Evolutionary conservation across 805 yeast genomes (phyloP), one percentile per base, ranked within the genome.

Genomic region (Kodamaea laetipori): DNA sequence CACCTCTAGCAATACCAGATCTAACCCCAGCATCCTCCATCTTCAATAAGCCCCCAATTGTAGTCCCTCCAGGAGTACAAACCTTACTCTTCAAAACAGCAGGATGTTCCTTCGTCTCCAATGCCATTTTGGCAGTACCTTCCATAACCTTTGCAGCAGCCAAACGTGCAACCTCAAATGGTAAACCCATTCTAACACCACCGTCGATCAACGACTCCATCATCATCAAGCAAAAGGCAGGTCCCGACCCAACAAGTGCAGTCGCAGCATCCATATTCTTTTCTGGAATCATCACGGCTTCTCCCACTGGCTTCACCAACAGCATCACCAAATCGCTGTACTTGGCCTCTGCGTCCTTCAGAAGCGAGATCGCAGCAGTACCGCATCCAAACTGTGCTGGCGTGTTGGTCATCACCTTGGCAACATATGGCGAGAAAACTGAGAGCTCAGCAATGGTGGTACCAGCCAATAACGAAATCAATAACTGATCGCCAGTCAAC

Each of bases 51-150:
- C 99, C 99, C 7, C 96, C 96, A 61, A 94, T 94, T 3, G 99
- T 94, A 39, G 97, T 90, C 25, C 99, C 99, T 23, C 94, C 99
- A 17, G 99, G 99, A 0, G 99, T 94, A 61, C 97, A 90, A 6
- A 94, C 94, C 55, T 82, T 84, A 61, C 86, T 82, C 61, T 87
- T 87, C 61, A 94, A 76, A 9, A 78, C 88, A 13, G 94, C 92
- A 8, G 99, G 99, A 58, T 92, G 97, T 34, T 75, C 80, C 3
- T 88, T 90, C 8, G 90, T 82, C 52, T 80, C 78, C 50, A 83
- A 77, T 1, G 84, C 90, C 97, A 94, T 86, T 66, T 81, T 82
- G 11, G 94, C 92, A 10, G 97, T 86, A 17, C 99, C 99, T 63
- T 85, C 90, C 80, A 90, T 75, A 13, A 92, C 96, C 66, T 90